These are phyloP conservation scores for Xylaria intraflava DNA, from an alignment of 495 filamentous ascomycete species.

Conservation along the genomic window DNA sequence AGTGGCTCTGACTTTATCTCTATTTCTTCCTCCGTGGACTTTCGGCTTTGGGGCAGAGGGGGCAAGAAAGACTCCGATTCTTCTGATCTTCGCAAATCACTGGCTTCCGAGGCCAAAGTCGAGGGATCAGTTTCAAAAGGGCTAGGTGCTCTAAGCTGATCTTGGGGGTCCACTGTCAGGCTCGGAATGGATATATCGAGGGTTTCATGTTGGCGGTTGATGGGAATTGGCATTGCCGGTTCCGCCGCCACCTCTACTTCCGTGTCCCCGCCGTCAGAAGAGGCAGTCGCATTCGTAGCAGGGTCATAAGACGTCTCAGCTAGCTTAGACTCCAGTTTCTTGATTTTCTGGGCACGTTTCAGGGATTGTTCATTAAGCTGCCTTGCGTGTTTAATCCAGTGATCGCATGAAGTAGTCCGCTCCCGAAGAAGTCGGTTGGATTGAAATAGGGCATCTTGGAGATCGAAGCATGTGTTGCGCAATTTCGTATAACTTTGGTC, in stretches of 20 bases:
- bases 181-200: not conserved
- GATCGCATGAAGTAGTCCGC: constrained; percentile 14
- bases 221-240: not conserved
- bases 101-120: not conserved
- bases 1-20: constrained; percentile 36
- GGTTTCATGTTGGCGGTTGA: not conserved
- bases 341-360: constrained; percentile 22
- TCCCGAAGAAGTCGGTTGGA: constrained; percentile 21
- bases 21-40: constrained; percentile 1
- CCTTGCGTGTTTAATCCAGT: constrained; percentile 21
- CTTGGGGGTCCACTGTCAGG: not conserved
- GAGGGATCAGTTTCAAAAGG: not conserved
- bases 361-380: constrained; percentile 15
- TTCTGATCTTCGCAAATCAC: not conserved
- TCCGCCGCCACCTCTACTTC: not conserved
- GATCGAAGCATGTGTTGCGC: constrained; percentile 17
- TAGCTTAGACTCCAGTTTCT: constrained; percentile 21
- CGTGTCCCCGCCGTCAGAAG: constrained; percentile 11
- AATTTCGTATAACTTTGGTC: constrained; percentile 19
- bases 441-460: constrained; percentile 32
- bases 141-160: not conserved
- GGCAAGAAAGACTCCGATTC: constrained; percentile 16
- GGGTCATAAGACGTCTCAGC: constrained; percentile 6
- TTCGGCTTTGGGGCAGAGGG: constrained; percentile 17
- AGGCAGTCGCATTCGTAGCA: constrained; percentile 11